A percentile compares a stretch with the other conserved stretches of the same genome.
Evolutionary conservation across 441 rosid species (phyloP).

Genomic region (Kokia cookei): DNA sequence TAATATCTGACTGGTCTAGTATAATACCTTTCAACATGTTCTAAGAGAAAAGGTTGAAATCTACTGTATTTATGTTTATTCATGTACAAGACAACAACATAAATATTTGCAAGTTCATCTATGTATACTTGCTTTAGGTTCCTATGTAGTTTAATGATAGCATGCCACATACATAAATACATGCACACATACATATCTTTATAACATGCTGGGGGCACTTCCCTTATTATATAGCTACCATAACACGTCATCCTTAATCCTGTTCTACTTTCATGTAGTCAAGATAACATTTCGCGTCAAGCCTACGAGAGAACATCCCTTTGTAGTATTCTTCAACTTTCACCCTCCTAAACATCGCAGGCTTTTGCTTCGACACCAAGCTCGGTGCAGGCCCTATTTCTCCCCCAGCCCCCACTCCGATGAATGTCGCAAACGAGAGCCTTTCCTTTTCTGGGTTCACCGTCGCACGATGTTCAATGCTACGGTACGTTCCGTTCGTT

Average conservation of each 20-base stretch:
- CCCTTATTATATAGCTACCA: neutral
- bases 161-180: neutral
- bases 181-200: neutral
- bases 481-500: neutral
- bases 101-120: neutral
- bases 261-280: neutral
- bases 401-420: neutral
- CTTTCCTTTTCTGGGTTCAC: neutral
- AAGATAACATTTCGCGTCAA: neutral
- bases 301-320: neutral
- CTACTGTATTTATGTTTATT: neutral
- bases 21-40: no score
- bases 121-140: neutral
- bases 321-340: neutral
- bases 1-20: no score
- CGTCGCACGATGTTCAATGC: conserved; percentile 5
- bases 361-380: neutral
- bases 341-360: neutral
- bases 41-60: no score
- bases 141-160: neutral
- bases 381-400: conserved; percentile 5
- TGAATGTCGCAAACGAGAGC: conserved; percentile 4
- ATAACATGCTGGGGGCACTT: neutral
- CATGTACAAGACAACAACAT: neutral
- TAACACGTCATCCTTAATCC: neutral